Conservation (phyloP, 108 stramenopile species). For the Skeletonema costatum region DNA sequence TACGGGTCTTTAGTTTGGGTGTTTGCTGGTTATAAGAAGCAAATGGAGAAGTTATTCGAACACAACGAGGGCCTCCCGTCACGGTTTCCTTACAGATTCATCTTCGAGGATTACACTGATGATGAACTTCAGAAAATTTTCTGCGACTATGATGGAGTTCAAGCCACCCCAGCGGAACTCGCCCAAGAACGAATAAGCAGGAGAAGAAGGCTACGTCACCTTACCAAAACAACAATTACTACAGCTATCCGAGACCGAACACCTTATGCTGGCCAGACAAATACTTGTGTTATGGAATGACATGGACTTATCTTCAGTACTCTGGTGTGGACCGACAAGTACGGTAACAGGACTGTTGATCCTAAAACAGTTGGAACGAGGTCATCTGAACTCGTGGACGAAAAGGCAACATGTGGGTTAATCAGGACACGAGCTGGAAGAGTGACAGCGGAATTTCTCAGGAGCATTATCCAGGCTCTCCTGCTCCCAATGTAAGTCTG, state of each 20-base stretch:
- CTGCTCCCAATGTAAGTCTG: slow-evolving; percentile 7
- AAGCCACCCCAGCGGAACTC: not conserved
- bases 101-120: slow-evolving; percentile 29
- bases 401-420: slow-evolving; percentile 12
- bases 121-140: slow-evolving; percentile 27
- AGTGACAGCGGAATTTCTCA: not conserved
- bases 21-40: slow-evolving; percentile 32
- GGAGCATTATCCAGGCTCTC: slow-evolving; percentile 15
- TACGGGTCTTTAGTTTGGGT: slow-evolving; percentile 19
- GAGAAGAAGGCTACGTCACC: not conserved
- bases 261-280: not conserved
- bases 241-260: not conserved
- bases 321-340: slow-evolving; percentile 17
- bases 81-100: slow-evolving; percentile 21
- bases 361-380: slow-evolving; percentile 13
- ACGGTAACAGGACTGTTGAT: slow-evolving; percentile 31
- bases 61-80: slow-evolving; percentile 20
- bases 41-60: slow-evolving; percentile 14
- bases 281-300: slow-evolving; percentile 6
- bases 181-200: not conserved
- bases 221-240: not conserved
- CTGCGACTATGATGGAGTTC: slow-evolving; percentile 17
- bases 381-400: slow-evolving; percentile 7
- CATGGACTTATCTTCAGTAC: slow-evolving; percentile 10
- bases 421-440: not conserved